These are phyloP conservation scores for Skeletonema grethae DNA, from an alignment of 108 stramenopile species.

Conservation along the genomic window DNA sequence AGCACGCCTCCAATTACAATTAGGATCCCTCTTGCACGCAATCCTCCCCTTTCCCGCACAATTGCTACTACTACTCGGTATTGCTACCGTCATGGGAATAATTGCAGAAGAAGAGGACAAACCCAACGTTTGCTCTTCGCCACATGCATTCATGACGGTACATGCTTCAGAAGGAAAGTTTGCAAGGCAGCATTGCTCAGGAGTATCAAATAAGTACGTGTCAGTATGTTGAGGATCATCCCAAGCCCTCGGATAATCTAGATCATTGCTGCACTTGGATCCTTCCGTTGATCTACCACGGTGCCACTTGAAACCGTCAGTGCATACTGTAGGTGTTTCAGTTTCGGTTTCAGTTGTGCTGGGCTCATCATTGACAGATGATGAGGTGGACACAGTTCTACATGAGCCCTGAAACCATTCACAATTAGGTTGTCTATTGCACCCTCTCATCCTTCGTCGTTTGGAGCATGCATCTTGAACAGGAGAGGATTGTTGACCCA, in stretches of 20 bases:
- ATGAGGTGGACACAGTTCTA: too few relatives aligned
- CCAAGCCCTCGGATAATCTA: background rate
- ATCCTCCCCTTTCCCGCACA: background rate
- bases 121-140: background rate
- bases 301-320: background rate
- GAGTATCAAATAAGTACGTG: conserved; percentile 1
- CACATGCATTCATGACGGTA: background rate
- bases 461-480: too few relatives aligned
- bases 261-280: background rate
- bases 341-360: background rate
- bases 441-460: too few relatives aligned
- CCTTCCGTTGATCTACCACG: background rate
- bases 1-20: background rate
- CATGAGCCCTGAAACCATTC: too few relatives aligned
- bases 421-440: too few relatives aligned
- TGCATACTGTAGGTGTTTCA: background rate
- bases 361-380: background rate
- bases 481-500: too few relatives aligned
- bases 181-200: background rate
- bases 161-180: background rate
- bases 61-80: background rate
- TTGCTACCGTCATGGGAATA: background rate
- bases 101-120: background rate
- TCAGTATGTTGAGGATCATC: background rate
- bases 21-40: background rate